Evolutionary conservation across 176 grass and related monocot species (phyloP), one percentile per base, ranked within the genome.

Genomic region (Avena eriantha): DNA sequence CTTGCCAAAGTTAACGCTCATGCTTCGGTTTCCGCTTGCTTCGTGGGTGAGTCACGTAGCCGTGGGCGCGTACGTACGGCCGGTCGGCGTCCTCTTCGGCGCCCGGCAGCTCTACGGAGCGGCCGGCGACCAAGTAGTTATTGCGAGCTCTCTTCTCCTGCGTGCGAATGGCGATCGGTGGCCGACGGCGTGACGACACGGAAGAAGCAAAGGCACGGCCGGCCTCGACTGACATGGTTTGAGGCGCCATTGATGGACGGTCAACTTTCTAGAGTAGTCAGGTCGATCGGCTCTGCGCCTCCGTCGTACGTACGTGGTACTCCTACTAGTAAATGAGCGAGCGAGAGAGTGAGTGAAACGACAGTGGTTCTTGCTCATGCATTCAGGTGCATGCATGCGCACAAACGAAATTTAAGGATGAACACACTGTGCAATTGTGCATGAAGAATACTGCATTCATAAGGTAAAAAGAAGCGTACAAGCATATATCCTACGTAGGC

Each of bases 391-490:
- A 78, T 66, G 74, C 82, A 19, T 54, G 78, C 58, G 7, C 29
- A 29, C 29, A 29, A 50, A 69, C 35, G 83, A 82, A 80, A 86
- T 21, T 90, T 36, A 69, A 86, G 88, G 51, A 81, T 86, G 49
- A 49, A 31, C 41, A 31, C 16, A 60, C 39, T 63, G 31, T 33
- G 58, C 23, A 71, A 60, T 26, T 63, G 31, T 33, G 58, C 23
- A 71, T 83, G 73, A 13, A 22, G 36, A 79, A n/a, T 61, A 58
- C 60, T 85, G 41, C 53, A 65, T 54, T 58, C 16, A 82, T 36
- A 53, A 36, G 36, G 41, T 77, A 47, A 47, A 47, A 84, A 49
- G 17, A 57, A 74, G 68, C 75, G 47, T 55, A 85, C 82, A 84
- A 43, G 26, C 13, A 47, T 36, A 53, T 26, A 50, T 69, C 22